Percentiles rank a stretch among this genome's conserved stretches.
Evolutionary conservation across 2,329 filamentous ascomycete species (phyloP).

Genomic region (Aaosphaeria arxii): DNA sequence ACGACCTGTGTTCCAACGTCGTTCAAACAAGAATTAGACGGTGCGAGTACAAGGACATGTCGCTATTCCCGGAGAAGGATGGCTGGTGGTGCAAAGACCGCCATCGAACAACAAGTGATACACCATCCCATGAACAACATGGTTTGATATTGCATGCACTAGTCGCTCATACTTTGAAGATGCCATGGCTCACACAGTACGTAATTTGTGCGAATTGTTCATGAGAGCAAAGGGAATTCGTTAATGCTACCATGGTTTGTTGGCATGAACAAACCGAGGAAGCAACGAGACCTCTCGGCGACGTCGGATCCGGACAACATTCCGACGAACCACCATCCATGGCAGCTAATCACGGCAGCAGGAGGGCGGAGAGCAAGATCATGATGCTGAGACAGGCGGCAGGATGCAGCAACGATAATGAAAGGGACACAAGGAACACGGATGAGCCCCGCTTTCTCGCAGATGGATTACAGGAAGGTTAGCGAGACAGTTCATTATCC

Average conservation of each 20-base stretch:
- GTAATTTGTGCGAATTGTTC: too few relatives aligned
- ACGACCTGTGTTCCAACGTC: neutral
- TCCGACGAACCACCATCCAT: neutral
- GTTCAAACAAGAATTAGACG: neutral
- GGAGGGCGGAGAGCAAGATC: conserved; percentile 1
- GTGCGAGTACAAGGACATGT: neutral
- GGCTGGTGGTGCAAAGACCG: conserved; percentile 1
- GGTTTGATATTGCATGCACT: too few relatives aligned
- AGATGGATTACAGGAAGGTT: neutral
- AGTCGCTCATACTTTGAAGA: too few relatives aligned
- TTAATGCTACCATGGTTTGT: too few relatives aligned
- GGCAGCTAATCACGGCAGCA: conserved; percentile 5
- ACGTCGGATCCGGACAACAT: conserved; percentile 2
- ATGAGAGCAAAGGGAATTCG: too few relatives aligned
- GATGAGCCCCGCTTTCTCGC: conserved; percentile 7
- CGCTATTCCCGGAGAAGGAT: conserved; percentile 1
- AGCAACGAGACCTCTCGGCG: neutral
- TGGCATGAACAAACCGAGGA: too few relatives aligned
- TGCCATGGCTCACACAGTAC: too few relatives aligned
- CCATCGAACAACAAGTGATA: neutral
- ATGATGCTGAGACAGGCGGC: conserved; percentile 6
- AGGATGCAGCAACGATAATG: conserved; percentile 3
- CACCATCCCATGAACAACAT: neutral
- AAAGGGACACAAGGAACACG: neutral
- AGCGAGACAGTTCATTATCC: too few relatives aligned